Percentiles rank a stretch among this genome's conserved stretches.
Evolutionary conservation across 345 rosid genomes (phyloP).

Genomic region (Rhodomyrtus tomentosa): DNA sequence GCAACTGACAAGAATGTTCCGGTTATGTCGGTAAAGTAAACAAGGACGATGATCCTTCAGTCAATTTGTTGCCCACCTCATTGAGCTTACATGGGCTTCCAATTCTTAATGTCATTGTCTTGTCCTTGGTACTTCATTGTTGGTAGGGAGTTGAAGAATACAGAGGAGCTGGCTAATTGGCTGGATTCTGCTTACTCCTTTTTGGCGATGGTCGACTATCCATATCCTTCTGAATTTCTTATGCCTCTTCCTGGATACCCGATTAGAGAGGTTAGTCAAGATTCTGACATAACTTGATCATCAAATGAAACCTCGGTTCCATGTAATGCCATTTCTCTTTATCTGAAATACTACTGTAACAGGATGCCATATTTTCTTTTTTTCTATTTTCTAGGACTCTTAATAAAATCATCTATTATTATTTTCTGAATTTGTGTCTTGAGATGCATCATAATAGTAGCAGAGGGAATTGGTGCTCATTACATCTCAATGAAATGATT

Average conservation of each 20-base stretch:
- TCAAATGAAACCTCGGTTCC: background rate
- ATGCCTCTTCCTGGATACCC: slow-evolving; percentile 99
- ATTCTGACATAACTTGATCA: background rate
- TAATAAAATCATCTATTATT: background rate
- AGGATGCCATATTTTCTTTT: background rate
- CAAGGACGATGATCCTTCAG: background rate
- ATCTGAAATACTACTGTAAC: background rate
- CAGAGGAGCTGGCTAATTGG: slow-evolving; percentile 62
- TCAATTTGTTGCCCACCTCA: background rate
- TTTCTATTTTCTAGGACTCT: background rate
- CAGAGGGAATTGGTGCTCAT: background rate
- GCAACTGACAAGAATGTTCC: slow-evolving; percentile 51
- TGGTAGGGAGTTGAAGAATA: slow-evolving; percentile 54
- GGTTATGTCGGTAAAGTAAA: slow-evolving; percentile 52
- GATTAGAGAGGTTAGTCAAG: slow-evolving; percentile 64
- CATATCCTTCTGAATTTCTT: slow-evolving; percentile 66
- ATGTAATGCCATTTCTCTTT: background rate
- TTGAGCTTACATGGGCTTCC: background rate
- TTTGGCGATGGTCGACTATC: slow-evolving; percentile 93
- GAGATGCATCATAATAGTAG: background rate
- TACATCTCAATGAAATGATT: background rate
- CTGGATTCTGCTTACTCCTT: slow-evolving; percentile 75
- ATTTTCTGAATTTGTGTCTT: background rate
- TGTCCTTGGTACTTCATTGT: background rate
- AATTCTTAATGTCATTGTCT: background rate